A percentile compares a stretch with the other conserved stretches of the same genome.
Evolutionary conservation across 2,329 filamentous ascomycete genomes (phyloP).

Genomic region (Metarhizium robertsii): DNA sequence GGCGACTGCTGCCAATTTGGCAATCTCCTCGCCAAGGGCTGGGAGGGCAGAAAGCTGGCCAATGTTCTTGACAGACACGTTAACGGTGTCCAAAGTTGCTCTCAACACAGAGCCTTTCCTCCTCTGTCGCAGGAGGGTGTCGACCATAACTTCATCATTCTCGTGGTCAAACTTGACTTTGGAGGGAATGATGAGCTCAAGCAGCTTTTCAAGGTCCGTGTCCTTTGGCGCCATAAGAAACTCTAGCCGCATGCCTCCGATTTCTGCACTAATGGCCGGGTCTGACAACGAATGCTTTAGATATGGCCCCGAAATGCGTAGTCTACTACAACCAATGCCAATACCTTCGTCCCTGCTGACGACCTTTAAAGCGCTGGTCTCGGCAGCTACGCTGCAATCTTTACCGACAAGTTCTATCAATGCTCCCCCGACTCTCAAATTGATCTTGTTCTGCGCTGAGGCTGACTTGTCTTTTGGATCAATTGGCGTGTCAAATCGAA

Average conservation of each 20-base stretch:
- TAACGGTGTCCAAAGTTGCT: slow-evolving; percentile 54
- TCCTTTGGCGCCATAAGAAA: slow-evolving; percentile 67
- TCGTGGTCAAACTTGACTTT: slow-evolving; percentile 78
- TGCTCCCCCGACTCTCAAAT: slow-evolving; percentile 67
- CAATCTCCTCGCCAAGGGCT: slow-evolving; percentile 66
- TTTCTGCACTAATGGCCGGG: slow-evolving; percentile 51
- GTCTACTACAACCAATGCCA: slow-evolving; percentile 63
- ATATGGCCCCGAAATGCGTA: slow-evolving; percentile 66
- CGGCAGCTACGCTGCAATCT: slow-evolving; percentile 63
- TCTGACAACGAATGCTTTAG: slow-evolving; percentile 40
- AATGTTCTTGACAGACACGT: slow-evolving; percentile 52
- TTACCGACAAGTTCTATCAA: slow-evolving; percentile 69
- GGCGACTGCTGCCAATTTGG: slow-evolving; percentile 74
- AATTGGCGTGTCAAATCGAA: slow-evolving; percentile 47
- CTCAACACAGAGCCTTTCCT: slow-evolving; percentile 78
- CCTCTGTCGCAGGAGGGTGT: slow-evolving; percentile 78
- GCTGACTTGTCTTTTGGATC: slow-evolving; percentile 37
- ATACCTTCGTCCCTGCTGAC: slow-evolving; percentile 66
- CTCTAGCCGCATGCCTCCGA: slow-evolving; percentile 61
- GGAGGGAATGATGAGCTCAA: slow-evolving; percentile 83
- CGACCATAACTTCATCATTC: slow-evolving; percentile 89
- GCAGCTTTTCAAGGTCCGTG: slow-evolving; percentile 68
- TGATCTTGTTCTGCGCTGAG: slow-evolving; percentile 54
- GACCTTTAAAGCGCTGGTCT: slow-evolving; percentile 74
- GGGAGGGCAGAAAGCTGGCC: slow-evolving; percentile 59